phyloP scores from a whole-genome alignment of 225 moss, liverwort and hornwort species.

The Marchantia polymorpha region DNA sequence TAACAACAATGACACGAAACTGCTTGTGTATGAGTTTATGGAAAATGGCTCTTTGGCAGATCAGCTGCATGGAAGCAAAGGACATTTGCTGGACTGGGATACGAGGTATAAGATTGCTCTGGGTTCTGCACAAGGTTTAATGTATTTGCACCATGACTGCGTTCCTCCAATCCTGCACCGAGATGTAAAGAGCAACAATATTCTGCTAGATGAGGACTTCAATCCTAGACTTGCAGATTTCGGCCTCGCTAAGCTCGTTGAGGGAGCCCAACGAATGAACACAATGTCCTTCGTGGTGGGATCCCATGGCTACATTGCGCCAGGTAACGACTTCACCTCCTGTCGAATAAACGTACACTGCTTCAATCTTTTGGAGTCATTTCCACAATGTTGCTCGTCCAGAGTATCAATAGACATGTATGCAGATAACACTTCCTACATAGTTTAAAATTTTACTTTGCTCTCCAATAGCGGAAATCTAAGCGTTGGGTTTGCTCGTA shows the following conservation, averaged over 20 bases:
- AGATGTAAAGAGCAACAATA: conserved; percentile 38
- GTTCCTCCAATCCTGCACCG: conserved; percentile 42
- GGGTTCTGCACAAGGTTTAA: conserved; percentile 41
- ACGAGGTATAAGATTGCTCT: conserved; percentile 41
- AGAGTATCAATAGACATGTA: too few species aligned
- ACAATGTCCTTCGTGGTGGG: conserved; percentile 38
- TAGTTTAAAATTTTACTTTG: too few species aligned
- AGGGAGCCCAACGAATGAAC: conserved; percentile 23
- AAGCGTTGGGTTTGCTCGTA: not conserved
- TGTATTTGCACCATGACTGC: conserved; percentile 43
- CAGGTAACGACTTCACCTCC: conserved; percentile 29
- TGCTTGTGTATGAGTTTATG: conserved; percentile 43
- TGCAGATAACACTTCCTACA: too few species aligned
- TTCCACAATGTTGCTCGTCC: not conserved
- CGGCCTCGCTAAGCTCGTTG: conserved; percentile 40
- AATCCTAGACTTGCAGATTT: conserved; percentile 39
- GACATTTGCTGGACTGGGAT: conserved; percentile 41
- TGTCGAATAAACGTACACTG: not conserved
- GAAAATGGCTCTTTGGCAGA: conserved; percentile 40
- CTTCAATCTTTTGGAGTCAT: not conserved
- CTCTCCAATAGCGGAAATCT: too few species aligned
- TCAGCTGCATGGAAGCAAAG: conserved; percentile 38
- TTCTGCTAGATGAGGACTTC: conserved; percentile 39
- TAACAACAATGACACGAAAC: conserved; percentile 29
- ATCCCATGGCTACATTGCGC: conserved; percentile 45